A percentile compares a stretch with the other conserved stretches of the same genome.
Evolutionary conservation across 441 rosid genomes (phyloP).

Genomic region (Pelargonium cotyledonis): DNA sequence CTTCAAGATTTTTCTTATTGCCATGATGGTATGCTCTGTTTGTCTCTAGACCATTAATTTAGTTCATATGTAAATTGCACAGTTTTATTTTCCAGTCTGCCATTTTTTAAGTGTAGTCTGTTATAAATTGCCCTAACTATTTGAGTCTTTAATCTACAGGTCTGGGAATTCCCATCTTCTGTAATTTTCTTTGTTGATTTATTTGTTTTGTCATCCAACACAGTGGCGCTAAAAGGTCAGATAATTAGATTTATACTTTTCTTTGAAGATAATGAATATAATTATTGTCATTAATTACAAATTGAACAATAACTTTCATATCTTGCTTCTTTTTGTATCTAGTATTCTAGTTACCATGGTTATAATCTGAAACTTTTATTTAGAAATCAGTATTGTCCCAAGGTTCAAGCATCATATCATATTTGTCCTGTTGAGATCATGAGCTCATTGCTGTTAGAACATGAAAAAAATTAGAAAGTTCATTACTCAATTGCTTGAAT

Average conservation of each 20-base stretch:
- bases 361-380: no score
- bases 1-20: constrained; percentile 57
- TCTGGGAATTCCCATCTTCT: constrained; percentile 6
- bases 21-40: constrained; percentile 58
- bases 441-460: no score
- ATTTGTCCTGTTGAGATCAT: no score
- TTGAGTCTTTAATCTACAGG: background rate
- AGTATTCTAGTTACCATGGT: no score
- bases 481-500: no score
- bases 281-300: background rate
- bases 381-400: no score
- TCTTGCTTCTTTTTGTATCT: no score
- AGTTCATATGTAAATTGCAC: background rate
- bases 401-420: no score
- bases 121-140: background rate
- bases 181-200: background rate
- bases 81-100: no score
- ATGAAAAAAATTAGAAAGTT: no score
- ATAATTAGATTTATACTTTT: background rate
- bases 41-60: background rate
- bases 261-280: background rate
- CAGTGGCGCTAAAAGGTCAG: constrained; percentile 2
- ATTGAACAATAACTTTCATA: no score
- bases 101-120: no score
- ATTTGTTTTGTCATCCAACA: constrained; percentile 1